Evolutionary conservation across 768 basidiomycete genomes (phyloP), one percentile per base, ranked within the genome.

Genomic region (Dioszegia crocea): DNA sequence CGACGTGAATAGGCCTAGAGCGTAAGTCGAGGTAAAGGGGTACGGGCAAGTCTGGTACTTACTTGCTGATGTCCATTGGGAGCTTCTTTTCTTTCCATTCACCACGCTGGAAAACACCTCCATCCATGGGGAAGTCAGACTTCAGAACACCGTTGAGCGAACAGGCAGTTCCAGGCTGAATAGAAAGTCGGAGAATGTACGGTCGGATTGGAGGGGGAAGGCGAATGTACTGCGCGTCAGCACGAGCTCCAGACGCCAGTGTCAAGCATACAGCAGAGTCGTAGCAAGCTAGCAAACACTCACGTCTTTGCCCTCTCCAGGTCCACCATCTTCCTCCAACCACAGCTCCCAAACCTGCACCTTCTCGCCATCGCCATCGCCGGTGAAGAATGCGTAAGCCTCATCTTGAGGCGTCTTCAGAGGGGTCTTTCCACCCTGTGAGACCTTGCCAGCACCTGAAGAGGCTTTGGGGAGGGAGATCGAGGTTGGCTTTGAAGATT

Each of bases 41-140:
- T 16, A 54, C 9, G 12, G 30, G 5, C 54, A 16, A 26, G n/a
- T n/a, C n/a, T 58, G 58, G 38, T 6, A 33, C 88, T 71, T 77
- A 91, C 94, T 79, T 76, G 68, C 59, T 68, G 33, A 75, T 58
- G 50, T 77, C 76, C 8, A 49, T 60, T 16, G 70, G 70, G 30
- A 77, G 62, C 50, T 67, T 85, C 72, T 89, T 82, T 75, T 91
- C 82, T 1, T 84, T 80, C 73, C 88, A 89, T 48, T 78, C 82
- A 61, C 86, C 84, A 27, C 96, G 83, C 41, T 84, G 83, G 74
- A 97, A 98, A 19, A 76, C 78, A 31, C 91, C 91, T 3, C 93
- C 94, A 66, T 98, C 89, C 5, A 99, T 82, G 1, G 96, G 96
- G 70, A 98, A 97, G 76, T 98, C 97, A 58, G 92, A 94, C 80